A percentile compares a stretch with the other conserved stretches of the same genome.
These are phyloP conservation scores for Pythium rishiriense DNA, from an alignment of 352 stramenopile genomes.

Conservation along the genomic window DNA sequence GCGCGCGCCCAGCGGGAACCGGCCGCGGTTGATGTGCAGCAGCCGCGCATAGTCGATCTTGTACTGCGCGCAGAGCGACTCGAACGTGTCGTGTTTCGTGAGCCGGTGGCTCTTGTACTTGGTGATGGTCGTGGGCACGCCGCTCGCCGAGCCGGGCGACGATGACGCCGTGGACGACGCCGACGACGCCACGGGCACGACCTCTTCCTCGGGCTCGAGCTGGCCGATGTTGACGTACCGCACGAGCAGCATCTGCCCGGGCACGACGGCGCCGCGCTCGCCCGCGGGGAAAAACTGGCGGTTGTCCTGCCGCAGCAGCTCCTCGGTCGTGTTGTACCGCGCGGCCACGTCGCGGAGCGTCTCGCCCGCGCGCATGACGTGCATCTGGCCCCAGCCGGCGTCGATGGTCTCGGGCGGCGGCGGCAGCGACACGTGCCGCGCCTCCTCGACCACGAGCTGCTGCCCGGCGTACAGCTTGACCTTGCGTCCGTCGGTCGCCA, in stretches of 20 bases:
- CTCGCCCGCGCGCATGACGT: constrained; percentile 71
- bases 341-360: constrained; percentile 63
- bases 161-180: background rate
- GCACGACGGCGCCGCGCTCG: constrained; percentile 63
- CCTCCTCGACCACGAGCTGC: constrained; percentile 76
- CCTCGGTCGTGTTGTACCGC: constrained; percentile 82
- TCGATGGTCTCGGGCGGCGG: constrained; percentile 79
- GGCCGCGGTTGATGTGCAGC: constrained; percentile 76
- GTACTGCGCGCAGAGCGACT: constrained; percentile 68
- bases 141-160: constrained; percentile 22
- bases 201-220: constrained; percentile 41
- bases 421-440: constrained; percentile 63
- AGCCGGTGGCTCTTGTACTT: constrained; percentile 77
- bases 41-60: constrained; percentile 67
- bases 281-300: constrained; percentile 76
- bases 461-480: constrained; percentile 72
- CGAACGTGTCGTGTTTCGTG: constrained; percentile 56
- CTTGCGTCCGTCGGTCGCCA: constrained; percentile 36
- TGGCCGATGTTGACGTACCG: constrained; percentile 76
- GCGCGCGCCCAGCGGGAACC: constrained; percentile 65
- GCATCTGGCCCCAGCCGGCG: constrained; percentile 84
- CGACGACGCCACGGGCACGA: background rate
- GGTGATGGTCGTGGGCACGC: constrained; percentile 44
- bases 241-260: constrained; percentile 78
- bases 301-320: constrained; percentile 81